Evolutionary conservation across 805 yeast genomes (phyloP), one percentile per base, ranked within the genome.

Genomic region (Myxozyma sirexii): DNA sequence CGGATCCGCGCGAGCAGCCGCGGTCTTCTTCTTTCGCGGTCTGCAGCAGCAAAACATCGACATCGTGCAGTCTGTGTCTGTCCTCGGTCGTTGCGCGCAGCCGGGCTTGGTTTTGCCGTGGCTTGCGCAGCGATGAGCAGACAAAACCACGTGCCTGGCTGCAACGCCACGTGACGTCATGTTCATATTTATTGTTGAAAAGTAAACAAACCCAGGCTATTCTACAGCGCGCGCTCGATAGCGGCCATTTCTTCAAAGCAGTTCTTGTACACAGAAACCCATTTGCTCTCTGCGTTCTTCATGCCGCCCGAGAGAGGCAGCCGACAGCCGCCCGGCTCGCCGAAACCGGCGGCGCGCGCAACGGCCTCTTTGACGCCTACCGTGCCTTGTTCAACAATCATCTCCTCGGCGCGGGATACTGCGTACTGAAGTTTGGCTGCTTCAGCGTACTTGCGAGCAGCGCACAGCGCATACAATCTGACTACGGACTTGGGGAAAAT

Each of bases 401-500:
- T 68, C 53, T 75, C 79, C 64, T 82, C 85, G 26, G 77, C 82
- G 62, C 79, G 73, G 15, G 82, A 74, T 27, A 75, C 77, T 26
- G 72, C 63, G 51, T 71, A 68, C 69, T 82, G 85, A 41, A 80
- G 66, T 37, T 74, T 72, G 2, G 38, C 39, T 4, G 50, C 50
- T 59, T 71, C 76, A 45, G 71, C 73, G 47, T 67, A 60, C 50
- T 79, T 73, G 42, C 74, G 72, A 49, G 79, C 73, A 39, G 74
- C 72, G 21, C 78, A 71, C 41, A 68, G 63, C 39, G 75, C 70
- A 62, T 71, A 79, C 43, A 82, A 67, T 51, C 73, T 73, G 52
- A 78, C 80, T 46, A 76, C 76, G 3, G 78, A 70, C 70, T 79
- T 79, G 59, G 85, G 85, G 72, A 75, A 80, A 1, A 81, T 82